Evolutionary conservation across 208 protist species (phyloP).

Genomic region (Vickermania ingenoplastis): DNA sequence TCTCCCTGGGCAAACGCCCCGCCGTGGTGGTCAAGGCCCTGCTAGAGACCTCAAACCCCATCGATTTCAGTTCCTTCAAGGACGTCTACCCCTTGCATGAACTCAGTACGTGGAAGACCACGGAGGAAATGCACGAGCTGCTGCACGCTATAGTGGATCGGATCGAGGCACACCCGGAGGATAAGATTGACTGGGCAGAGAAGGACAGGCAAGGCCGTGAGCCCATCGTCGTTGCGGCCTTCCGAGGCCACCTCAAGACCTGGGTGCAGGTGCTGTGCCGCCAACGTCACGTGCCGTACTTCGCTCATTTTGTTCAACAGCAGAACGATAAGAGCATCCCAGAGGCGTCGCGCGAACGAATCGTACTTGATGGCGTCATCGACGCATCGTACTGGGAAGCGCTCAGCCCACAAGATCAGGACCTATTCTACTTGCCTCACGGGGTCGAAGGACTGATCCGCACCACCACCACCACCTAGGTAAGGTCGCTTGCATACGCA

Average conservation of each 20-base stretch:
- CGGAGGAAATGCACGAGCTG: background rate
- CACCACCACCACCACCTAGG: background rate
- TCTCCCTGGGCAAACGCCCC: background rate
- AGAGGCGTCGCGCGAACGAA: background rate
- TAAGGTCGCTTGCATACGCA: no score
- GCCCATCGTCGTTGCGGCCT: background rate
- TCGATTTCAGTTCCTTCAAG: background rate
- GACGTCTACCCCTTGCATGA: background rate
- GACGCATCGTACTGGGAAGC: background rate
- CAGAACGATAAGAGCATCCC: background rate
- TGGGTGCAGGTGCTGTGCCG: background rate
- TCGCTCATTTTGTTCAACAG: background rate
- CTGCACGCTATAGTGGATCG: constrained; percentile 25
- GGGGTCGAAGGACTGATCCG: background rate
- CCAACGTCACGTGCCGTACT: background rate
- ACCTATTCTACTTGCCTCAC: background rate
- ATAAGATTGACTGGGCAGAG: background rate
- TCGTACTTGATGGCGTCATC: background rate
- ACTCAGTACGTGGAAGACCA: background rate
- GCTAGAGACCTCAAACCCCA: background rate
- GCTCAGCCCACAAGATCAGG: background rate
- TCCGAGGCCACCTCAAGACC: background rate
- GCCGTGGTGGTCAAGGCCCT: background rate
- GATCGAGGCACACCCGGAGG: constrained; percentile 11
- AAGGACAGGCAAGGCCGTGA: background rate